Evolutionary conservation across 2,329 filamentous ascomycete genomes (phyloP).

Genomic region (Arthroderma uncinatum): DNA sequence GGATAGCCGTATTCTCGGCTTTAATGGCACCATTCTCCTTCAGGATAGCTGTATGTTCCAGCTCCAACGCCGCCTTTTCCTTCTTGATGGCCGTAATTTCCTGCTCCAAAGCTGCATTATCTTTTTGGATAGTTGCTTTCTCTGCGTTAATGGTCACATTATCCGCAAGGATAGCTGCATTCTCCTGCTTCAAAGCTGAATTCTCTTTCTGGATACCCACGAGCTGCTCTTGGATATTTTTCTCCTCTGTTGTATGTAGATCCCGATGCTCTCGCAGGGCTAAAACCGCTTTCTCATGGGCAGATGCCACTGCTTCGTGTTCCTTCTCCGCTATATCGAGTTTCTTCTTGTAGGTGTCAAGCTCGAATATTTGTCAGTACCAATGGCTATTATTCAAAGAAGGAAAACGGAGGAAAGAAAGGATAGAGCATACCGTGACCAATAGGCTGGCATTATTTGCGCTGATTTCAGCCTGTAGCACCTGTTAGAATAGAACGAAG

Average conservation of each 20-base stretch:
- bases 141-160: neutral
- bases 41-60: neutral
- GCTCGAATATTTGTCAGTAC: neutral
- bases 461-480: neutral
- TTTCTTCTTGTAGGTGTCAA: constrained; percentile 9
- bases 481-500: neutral
- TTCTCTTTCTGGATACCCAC: neutral
- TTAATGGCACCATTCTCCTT: neutral
- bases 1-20: neutral
- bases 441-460: neutral
- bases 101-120: no score
- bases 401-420: neutral
- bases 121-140: neutral
- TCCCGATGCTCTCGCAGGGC: constrained; percentile 17
- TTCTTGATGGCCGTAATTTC: neutral
- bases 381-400: neutral
- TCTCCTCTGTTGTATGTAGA: constrained; percentile 4
- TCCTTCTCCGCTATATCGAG: constrained; percentile 18
- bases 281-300: constrained; percentile 15
- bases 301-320: constrained; percentile 15
- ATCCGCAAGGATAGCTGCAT: neutral
- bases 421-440: neutral
- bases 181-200: neutral
- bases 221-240: neutral
- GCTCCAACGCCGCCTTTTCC: neutral